phyloP scores from a whole-genome alignment of 495 filamentous ascomycete species.

The Chaetomium tenue region DNA sequence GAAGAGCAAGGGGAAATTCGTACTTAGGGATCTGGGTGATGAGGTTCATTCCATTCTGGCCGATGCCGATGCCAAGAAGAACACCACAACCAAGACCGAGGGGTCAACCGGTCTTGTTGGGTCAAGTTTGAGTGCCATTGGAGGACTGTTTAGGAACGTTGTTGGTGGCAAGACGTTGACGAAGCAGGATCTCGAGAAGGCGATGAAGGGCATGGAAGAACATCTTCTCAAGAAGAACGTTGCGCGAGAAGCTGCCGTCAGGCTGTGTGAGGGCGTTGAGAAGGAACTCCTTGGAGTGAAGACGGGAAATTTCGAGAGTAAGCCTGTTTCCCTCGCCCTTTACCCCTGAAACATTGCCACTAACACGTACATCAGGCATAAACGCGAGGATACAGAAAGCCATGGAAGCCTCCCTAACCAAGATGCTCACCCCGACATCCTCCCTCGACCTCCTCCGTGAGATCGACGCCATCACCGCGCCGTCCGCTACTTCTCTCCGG shows the following conservation, averaged over 20 bases:
- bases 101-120: constrained; percentile 62
- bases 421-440: constrained; percentile 92
- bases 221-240: constrained; percentile 96
- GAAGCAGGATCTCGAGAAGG: constrained; percentile 81
- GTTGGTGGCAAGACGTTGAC: constrained; percentile 91
- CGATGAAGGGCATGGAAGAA: constrained; percentile 92
- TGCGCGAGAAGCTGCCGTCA: constrained; percentile 86
- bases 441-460: constrained; percentile 92
- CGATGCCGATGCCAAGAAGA: constrained; percentile 65
- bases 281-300: constrained; percentile 85
- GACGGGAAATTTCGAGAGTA: constrained; percentile 87
- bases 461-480: constrained; percentile 74
- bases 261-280: constrained; percentile 87
- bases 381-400: constrained; percentile 76
- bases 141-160: constrained; percentile 87
- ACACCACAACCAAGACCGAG: constrained; percentile 46
- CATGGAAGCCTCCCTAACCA: constrained; percentile 85
- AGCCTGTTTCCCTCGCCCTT: constrained; percentile 24
- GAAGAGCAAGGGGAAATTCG: constrained; percentile 86
- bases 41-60: constrained; percentile 88
- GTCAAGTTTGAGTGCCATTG: constrained; percentile 72
- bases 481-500: constrained; percentile 53
- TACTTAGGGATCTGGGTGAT: constrained; percentile 87
- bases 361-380: constrained; percentile 51
- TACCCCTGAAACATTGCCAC: constrained; percentile 4